Evolutionary conservation across 352 stramenopile genomes (phyloP).

Genomic region (Phytopythium delawarense): DNA sequence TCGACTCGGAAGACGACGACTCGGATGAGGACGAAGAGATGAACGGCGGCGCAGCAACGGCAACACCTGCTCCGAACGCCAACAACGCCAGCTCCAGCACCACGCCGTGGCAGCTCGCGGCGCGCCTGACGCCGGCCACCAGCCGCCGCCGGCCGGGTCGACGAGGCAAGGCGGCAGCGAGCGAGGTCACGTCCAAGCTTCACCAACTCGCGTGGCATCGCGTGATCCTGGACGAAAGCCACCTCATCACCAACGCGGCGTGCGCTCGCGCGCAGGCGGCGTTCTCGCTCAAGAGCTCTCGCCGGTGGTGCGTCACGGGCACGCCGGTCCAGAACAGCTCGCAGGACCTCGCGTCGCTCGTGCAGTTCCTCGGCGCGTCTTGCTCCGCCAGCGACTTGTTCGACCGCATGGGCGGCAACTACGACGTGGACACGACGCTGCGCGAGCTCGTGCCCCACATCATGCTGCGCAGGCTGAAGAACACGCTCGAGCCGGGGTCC

Average conservation of each 20-base stretch:
- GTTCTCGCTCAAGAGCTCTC: constrained; percentile 60
- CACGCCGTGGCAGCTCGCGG: constrained; percentile 2
- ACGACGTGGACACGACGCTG: constrained; percentile 17
- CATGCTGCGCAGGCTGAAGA: constrained; percentile 86
- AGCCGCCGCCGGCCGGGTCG: not conserved
- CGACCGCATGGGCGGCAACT: not conserved
- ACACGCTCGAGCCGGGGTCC: constrained; percentile 39
- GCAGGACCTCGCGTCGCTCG: constrained; percentile 81
- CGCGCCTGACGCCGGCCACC: constrained; percentile 7
- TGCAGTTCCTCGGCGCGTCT: constrained; percentile 78
- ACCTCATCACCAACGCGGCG: constrained; percentile 86
- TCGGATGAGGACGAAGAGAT: constrained; percentile 15
- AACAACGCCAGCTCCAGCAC: constrained; percentile 12
- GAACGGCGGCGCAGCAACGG: constrained; percentile 1
- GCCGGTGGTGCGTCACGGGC: constrained; percentile 87
- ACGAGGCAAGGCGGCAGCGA: constrained; percentile 12
- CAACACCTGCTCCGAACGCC: not conserved
- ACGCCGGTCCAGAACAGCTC: constrained; percentile 89
- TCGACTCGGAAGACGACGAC: constrained; percentile 18
- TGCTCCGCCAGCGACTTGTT: not conserved
- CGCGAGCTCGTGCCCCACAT: constrained; percentile 70
- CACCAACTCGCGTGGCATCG: constrained; percentile 81
- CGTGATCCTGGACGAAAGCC: constrained; percentile 87
- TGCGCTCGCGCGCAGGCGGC: constrained; percentile 57
- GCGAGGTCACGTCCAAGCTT: constrained; percentile 52